Evolutionary conservation across 2,329 filamentous ascomycete genomes (phyloP), one percentile per base, ranked within the genome.

Genomic region (Helicocarpus griseus): DNA sequence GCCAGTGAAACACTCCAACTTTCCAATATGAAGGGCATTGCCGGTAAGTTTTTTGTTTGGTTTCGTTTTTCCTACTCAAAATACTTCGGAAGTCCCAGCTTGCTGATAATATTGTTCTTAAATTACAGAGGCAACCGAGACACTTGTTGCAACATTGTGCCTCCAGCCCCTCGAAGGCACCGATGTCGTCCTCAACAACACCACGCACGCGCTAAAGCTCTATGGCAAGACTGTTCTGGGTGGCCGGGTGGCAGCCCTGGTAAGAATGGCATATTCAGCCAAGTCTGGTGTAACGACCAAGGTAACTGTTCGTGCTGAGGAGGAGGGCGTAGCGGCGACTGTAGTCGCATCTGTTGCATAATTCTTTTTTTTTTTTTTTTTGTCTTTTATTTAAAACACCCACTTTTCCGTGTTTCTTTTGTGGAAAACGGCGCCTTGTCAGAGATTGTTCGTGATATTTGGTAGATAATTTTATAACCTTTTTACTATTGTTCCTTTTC

Each of bases 221-320:
- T 86, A 96, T 68, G 93, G 93, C 66, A 97, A 96, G 82, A 95
- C 89, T 40, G 85, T 97, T 56, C 83, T 81, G 31, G 93, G 91
- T 33, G 93, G 93, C 59, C 85, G 86, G 63, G 91, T 98, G 14
- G 88, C 90, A 51, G 87, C 86, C 54, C 84, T 82, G 58, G 82
- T 97, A 57, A 82, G 89, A 70, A 95, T 98, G 90, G 93, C 90
- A 1, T 96, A 83, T 72, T 94, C 88, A 55, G 83, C 86, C 62
- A 95, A 94, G 78, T 85, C 85, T 47, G 93, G 93, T 49, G 89
- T 97, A 24, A 96, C 93, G 53, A 94, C 91, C 64, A 97, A 97
- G 80, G 89, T 98, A 61, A 87, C 85, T 49, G 87, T 91, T 55
- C 81, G 93, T 65, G 87, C 86, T 68, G 93, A 98, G 69, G 93